Base-by-base conservation (phyloP, 1,284 basidiomycete genomes). In the Anthracocystis setariae region DNA sequence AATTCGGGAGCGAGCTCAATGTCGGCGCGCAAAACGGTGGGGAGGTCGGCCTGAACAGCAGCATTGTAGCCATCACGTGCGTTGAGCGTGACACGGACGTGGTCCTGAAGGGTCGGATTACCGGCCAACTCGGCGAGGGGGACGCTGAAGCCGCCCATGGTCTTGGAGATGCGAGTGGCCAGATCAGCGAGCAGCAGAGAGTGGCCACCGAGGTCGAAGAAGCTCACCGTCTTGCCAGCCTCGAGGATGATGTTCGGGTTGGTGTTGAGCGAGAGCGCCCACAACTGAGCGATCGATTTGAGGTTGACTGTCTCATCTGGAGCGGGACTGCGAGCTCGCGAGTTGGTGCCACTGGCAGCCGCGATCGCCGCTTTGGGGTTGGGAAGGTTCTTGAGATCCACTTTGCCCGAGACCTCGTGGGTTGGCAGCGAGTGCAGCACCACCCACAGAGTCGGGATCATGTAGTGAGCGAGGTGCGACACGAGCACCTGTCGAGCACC, bases 201-300 rank as follows among this genome's bases (percentile, higher is more conserved):
- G 62, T 82, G 81, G 2, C 81, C 81, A 40, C 81, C 81, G n/a
- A 82, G 69, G 52, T 82, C 81, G 37, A 82, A 82, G 54, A 82
- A 82, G 61, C 60, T 76, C 47, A 58, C 63, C 1, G 55, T 48
- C 52, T 68, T 67, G 58, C 69, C 69, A 5, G 57, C 69, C 37
- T 70, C 62, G 32, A 74, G 59, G 47, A 80, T 66, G 1, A 72
- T 66, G 27, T 70, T 67, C 29, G 62, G 60, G 35, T 67, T 71
- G 55, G 73, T 69, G 59, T 77, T 77, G 62, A 82, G 77, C 50
- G 76, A 74, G 20, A 75, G 71, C 29, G 80, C 73, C 81, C 81
- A 82, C 38, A 78, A 67, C 47, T 65, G 53, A 1, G 73, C 74
- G 40, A 82, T 70, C 4, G 74, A 70, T 46, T 77, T 73, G 47